Evolutionary conservation across 1,284 basidiomycete species (phyloP).

Genomic region (Rhodotorula sp.): DNA sequence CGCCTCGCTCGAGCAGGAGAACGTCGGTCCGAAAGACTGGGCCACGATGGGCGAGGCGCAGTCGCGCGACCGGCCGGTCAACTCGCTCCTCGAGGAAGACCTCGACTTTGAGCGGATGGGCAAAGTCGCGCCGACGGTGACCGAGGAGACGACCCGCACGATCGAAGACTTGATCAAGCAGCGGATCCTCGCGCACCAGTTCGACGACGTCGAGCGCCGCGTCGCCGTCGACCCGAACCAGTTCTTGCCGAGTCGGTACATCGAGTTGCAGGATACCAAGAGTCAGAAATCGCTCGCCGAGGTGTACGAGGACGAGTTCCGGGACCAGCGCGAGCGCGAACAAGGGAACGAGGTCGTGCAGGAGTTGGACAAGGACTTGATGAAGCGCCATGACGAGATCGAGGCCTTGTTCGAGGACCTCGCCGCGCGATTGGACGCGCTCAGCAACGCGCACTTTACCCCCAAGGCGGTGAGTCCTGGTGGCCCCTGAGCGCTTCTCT

Average conservation of each 20-base stretch:
- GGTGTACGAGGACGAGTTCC: slow-evolving; percentile 93
- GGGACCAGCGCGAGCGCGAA: slow-evolving; percentile 61
- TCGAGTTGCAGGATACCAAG: slow-evolving; percentile 87
- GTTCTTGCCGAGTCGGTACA: slow-evolving; percentile 83
- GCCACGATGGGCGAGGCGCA: slow-evolving; percentile 87
- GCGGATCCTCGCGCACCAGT: slow-evolving; percentile 78
- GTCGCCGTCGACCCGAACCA: slow-evolving; percentile 76
- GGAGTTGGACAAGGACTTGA: slow-evolving; percentile 83
- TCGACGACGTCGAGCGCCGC: slow-evolving; percentile 86
- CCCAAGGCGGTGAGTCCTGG: slow-evolving; percentile 74
- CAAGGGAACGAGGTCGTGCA: slow-evolving; percentile 57
- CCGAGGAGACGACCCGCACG: slow-evolving; percentile 77
- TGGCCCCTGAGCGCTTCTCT: slow-evolving; percentile 11
- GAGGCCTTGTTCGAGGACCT: slow-evolving; percentile 80
- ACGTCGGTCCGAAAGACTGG: slow-evolving; percentile 73
- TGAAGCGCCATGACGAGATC: slow-evolving; percentile 85
- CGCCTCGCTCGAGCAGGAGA: slow-evolving; percentile 57
- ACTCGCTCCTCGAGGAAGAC: slow-evolving; percentile 89
- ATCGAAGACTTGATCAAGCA: slow-evolving; percentile 91
- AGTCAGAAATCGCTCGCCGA: slow-evolving; percentile 87
- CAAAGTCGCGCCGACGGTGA: slow-evolving; percentile 84
- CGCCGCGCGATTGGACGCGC: slow-evolving; percentile 84
- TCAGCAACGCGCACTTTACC: slow-evolving; percentile 92
- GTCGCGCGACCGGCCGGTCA: slow-evolving; percentile 77
- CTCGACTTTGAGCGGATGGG: slow-evolving; percentile 88